Conservation (phyloP, 2,329 filamentous ascomycete species). For the Calonectria fujianensis region DNA sequence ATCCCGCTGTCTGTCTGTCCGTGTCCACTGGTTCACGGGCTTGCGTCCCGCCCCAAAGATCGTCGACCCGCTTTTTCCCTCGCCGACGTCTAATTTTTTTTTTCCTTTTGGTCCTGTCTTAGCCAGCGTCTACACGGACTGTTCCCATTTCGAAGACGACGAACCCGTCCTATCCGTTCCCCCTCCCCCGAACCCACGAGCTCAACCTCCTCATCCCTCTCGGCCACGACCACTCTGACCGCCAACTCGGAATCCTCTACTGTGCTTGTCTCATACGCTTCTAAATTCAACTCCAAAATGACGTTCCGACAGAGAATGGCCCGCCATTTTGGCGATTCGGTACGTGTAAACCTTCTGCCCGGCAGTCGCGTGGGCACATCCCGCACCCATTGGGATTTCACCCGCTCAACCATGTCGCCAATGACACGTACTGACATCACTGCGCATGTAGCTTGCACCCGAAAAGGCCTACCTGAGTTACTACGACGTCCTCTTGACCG, state of each 20-base stretch:
- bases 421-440: slow-evolving; percentile 42
- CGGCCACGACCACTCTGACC: slow-evolving; percentile 41
- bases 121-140: slow-evolving; percentile 51
- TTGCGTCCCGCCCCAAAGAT: slow-evolving; percentile 24
- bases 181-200: slow-evolving; percentile 48
- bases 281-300: slow-evolving; percentile 57
- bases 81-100: slow-evolving; percentile 44
- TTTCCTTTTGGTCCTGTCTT: slow-evolving; percentile 37
- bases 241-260: slow-evolving; percentile 47
- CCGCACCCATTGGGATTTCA: not conserved
- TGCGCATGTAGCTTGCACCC: slow-evolving; percentile 66
- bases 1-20: not conserved
- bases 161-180: slow-evolving; percentile 50
- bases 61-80: slow-evolving; percentile 38
- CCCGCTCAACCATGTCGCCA: slow-evolving; percentile 14
- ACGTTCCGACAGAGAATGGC: slow-evolving; percentile 65
- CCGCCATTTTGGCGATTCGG: slow-evolving; percentile 69
- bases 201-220: slow-evolving; percentile 35
- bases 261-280: slow-evolving; percentile 37
- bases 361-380: not conserved
- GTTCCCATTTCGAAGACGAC: slow-evolving; percentile 49
- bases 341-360: slow-evolving; percentile 57
- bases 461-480: slow-evolving; percentile 64
- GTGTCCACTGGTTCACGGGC: slow-evolving; percentile 21
- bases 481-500: slow-evolving; percentile 76